Conservation (phyloP, 805 yeast species). For the Candida sphagnicola region DNA sequence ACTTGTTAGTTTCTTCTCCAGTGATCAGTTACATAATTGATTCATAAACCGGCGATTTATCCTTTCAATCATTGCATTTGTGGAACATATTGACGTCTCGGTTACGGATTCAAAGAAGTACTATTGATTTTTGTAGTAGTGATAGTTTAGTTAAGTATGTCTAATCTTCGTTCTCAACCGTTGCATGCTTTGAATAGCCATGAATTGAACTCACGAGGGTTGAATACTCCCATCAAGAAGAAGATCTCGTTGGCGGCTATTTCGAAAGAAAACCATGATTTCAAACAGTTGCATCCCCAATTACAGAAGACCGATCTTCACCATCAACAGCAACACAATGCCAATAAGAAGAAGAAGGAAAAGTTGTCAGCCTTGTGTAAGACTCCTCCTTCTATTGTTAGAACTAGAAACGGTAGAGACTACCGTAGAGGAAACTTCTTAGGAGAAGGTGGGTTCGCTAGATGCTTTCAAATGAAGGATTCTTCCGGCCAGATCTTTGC, state of each 20-base stretch:
- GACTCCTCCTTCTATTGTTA: slow-evolving; percentile 93
- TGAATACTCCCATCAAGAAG: slow-evolving; percentile 20
- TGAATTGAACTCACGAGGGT: slow-evolving; percentile 45
- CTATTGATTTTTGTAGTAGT: too few species aligned
- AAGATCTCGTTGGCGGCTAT: neutral
- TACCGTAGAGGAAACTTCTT: slow-evolving; percentile 86
- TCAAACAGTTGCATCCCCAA: slow-evolving; percentile 9
- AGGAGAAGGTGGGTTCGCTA: slow-evolving; percentile 99
- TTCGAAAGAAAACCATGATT: slow-evolving; percentile 11
- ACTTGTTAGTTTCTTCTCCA: neutral
- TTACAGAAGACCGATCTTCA: slow-evolving; percentile 9
- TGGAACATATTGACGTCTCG: neutral
- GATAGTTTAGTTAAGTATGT: slow-evolving; percentile 18
- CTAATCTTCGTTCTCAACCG: slow-evolving; percentile 40
- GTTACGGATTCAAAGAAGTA: neutral
- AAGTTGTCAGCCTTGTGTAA: slow-evolving; percentile 87
- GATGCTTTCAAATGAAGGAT: slow-evolving; percentile 96
- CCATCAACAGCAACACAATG: slow-evolving; percentile 18
- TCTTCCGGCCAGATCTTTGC: slow-evolving; percentile 84
- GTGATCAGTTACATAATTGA: too few species aligned
- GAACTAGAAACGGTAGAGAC: slow-evolving; percentile 82
- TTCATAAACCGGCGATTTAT: too few species aligned
- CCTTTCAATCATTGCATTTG: too few species aligned
- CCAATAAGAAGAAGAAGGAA: slow-evolving; percentile 70
- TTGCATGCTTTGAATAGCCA: slow-evolving; percentile 53